These are phyloP conservation scores for Penicillium malachiteum DNA, from an alignment of 495 filamentous ascomycete genomes.

Conservation along the genomic window DNA sequence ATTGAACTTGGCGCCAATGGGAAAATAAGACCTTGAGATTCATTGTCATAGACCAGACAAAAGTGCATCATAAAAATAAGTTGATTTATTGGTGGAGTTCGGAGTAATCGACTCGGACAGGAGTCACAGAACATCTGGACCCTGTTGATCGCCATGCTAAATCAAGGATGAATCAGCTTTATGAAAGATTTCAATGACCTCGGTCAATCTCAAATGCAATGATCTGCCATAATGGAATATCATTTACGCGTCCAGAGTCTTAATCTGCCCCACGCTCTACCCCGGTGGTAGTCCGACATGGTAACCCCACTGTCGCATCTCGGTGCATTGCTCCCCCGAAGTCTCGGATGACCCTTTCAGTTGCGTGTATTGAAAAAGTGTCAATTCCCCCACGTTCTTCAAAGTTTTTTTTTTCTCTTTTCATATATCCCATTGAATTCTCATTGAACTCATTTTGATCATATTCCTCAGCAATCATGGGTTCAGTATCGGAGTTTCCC, in stretches of 20 bases:
- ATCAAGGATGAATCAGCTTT: too few species aligned
- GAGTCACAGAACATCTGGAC: too few species aligned
- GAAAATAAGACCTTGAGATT: too few species aligned
- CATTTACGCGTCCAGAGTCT: background rate
- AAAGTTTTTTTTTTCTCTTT: too few species aligned
- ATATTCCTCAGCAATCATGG: constrained; percentile 24
- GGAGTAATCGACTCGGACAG: too few species aligned
- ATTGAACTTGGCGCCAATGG: too few species aligned
- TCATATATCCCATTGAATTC: background rate
- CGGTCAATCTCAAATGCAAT: too few species aligned
- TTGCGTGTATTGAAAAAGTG: constrained; percentile 15
- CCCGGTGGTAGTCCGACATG: background rate
- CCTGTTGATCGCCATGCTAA: too few species aligned
- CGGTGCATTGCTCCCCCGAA: constrained; percentile 39
- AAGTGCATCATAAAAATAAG: too few species aligned
- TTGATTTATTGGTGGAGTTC: too few species aligned
- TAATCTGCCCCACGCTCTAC: background rate
- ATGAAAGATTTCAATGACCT: too few species aligned
- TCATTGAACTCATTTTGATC: background rate
- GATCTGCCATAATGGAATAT: background rate
- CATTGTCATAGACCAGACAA: too few species aligned
- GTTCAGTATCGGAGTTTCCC: constrained; percentile 37
- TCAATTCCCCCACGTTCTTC: constrained; percentile 8
- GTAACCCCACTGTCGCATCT: constrained; percentile 10
- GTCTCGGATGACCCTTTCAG: constrained; percentile 10